Evolutionary conservation across 2,329 filamentous ascomycete species (phyloP).

Genomic region (Rhinocladiella similis): DNA sequence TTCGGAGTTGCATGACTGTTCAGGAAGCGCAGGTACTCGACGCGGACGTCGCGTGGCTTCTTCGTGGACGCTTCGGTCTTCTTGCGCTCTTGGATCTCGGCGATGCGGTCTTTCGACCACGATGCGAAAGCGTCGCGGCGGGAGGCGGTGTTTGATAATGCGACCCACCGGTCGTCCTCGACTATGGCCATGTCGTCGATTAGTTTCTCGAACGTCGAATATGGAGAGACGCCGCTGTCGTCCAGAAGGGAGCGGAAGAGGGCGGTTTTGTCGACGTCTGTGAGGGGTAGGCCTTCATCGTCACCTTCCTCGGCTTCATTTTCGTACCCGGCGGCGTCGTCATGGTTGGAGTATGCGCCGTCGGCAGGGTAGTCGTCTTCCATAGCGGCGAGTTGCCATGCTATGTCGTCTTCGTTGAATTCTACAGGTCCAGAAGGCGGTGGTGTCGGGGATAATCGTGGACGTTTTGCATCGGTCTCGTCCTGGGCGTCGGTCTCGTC

Average conservation of each 20-base stretch:
- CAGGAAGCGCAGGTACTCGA: constrained; percentile 79
- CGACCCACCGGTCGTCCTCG: constrained; percentile 83
- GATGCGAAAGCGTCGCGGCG: constrained; percentile 80
- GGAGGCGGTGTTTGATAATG: constrained; percentile 75
- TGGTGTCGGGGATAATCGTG: constrained; percentile 48
- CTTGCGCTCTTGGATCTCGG: constrained; percentile 68
- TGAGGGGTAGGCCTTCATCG: constrained; percentile 67
- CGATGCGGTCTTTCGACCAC: constrained; percentile 79
- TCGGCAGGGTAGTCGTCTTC: constrained; percentile 58
- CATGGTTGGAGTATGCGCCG: constrained; percentile 58
- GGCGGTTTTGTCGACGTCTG: constrained; percentile 71
- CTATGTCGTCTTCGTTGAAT: constrained; percentile 93
- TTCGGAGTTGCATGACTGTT: constrained; percentile 82
- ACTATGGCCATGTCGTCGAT: constrained; percentile 79
- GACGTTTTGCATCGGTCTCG: constrained; percentile 45
- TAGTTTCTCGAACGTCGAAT: constrained; percentile 86
- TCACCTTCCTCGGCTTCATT: constrained; percentile 54
- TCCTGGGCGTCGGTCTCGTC: constrained; percentile 53
- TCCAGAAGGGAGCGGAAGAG: constrained; percentile 85
- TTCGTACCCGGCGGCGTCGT: constrained; percentile 76
- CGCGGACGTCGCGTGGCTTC: constrained; percentile 62
- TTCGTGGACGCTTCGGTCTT: constrained; percentile 38
- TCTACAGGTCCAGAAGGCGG: constrained; percentile 61
- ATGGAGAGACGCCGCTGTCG: constrained; percentile 80
- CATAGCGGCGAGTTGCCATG: constrained; percentile 87